phyloP scores from a whole-genome alignment of 805 yeast species.

The Sungouiella thailandica region DNA sequence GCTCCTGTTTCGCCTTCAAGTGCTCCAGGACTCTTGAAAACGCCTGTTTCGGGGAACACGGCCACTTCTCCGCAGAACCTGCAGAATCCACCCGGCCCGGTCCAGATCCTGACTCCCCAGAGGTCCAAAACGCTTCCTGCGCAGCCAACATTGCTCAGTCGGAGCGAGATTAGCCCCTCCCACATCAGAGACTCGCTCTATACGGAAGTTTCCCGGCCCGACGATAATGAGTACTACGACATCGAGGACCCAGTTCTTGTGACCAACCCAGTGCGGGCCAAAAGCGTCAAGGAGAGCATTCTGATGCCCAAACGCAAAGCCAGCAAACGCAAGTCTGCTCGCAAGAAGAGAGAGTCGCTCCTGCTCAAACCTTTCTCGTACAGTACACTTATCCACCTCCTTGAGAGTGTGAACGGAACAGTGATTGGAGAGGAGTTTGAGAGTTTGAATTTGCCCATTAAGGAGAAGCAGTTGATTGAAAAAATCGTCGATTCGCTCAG shows the following conservation, averaged over 20 bases:
- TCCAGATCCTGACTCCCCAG: too few species aligned
- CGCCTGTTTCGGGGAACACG: too few species aligned
- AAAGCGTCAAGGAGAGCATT: constrained; percentile 30
- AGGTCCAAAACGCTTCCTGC: background rate
- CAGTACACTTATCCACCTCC: constrained; percentile 43
- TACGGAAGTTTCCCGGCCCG: background rate
- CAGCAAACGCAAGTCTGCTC: constrained; percentile 16
- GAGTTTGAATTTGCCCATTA: constrained; percentile 63
- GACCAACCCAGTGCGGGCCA: constrained; percentile 27
- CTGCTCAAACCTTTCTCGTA: constrained; percentile 36
- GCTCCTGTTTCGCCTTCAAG: too few species aligned
- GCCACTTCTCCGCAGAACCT: too few species aligned
- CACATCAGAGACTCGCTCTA: background rate
- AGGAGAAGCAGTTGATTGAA: constrained; percentile 77
- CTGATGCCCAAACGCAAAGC: constrained; percentile 13
- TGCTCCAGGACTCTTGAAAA: too few species aligned
- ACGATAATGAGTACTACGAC: constrained; percentile 32
- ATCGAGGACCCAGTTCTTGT: constrained; percentile 32
- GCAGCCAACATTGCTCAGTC: background rate
- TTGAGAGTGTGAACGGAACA: constrained; percentile 57
- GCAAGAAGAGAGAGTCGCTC: constrained; percentile 6
- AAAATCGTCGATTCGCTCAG: constrained; percentile 82
- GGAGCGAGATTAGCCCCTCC: background rate
- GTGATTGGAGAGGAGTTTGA: constrained; percentile 68
- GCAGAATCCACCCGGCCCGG: too few species aligned